Percentiles rank a stretch among this genome's conserved stretches.
phyloP scores from a whole-genome alignment of 345 rosid genomes.

The Rhodamnia argentea region DNA sequence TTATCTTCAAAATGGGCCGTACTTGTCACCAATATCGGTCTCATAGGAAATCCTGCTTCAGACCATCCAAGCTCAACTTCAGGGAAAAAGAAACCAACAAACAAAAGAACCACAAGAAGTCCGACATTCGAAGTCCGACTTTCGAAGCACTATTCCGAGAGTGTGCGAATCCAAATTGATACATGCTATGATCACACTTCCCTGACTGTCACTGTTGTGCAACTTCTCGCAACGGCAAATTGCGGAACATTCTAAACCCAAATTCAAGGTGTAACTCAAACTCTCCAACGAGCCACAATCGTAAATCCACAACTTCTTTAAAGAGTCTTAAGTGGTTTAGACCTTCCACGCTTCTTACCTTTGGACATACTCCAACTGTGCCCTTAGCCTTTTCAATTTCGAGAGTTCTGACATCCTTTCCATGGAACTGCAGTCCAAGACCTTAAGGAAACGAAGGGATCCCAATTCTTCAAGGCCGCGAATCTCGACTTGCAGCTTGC shows the following conservation, averaged over 20 bases:
- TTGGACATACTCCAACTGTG: not conserved
- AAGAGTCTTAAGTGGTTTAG: not conserved
- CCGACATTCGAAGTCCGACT: too few species aligned
- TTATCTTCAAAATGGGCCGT: too few species aligned
- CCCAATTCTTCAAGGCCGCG: not conserved
- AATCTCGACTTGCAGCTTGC: not conserved
- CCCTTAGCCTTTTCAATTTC: not conserved
- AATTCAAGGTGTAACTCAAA: not conserved
- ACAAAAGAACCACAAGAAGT: too few species aligned
- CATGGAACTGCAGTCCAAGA: not conserved
- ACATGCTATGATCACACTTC: too few species aligned
- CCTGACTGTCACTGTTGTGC: too few species aligned
- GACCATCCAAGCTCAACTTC: too few species aligned
- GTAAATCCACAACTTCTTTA: not conserved
- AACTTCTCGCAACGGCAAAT: not conserved
- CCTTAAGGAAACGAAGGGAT: not conserved
- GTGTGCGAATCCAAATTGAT: too few species aligned
- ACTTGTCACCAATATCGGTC: too few species aligned
- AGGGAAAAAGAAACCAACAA: too few species aligned
- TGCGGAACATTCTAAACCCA: not conserved
- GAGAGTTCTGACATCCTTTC: not conserved
- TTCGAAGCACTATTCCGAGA: too few species aligned
- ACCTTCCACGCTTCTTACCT: not conserved
- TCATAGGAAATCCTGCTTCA: too few species aligned
- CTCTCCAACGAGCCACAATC: not conserved